phyloP scores from a whole-genome alignment of 1,284 basidiomycete genomes.

The Puccinia horiana region DNA sequence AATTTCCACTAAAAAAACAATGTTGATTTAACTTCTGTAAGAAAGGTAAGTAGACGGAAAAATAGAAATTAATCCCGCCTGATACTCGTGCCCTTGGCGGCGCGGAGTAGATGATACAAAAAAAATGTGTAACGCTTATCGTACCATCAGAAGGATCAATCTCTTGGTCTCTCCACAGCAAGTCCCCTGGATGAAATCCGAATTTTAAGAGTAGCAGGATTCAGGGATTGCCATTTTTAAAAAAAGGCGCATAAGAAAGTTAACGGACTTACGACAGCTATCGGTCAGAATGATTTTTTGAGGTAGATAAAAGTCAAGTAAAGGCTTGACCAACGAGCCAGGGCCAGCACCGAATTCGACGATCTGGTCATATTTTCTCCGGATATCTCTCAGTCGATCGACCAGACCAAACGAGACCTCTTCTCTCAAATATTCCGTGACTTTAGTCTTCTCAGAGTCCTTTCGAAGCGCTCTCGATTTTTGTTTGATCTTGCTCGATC shows the following conservation, averaged over 20 bases:
- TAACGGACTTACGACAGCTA: not conserved
- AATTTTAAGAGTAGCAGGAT: constrained; percentile 43
- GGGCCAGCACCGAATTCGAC: constrained; percentile 58
- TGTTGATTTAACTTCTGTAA: constrained; percentile 34
- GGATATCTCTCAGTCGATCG: constrained; percentile 55
- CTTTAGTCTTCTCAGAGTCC: constrained; percentile 67
- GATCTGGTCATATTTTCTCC: constrained; percentile 55
- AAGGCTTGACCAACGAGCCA: constrained; percentile 53
- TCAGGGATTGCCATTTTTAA: constrained; percentile 53
- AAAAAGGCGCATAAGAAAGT: constrained; percentile 50
- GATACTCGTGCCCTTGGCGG: not conserved
- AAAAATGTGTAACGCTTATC: not conserved
- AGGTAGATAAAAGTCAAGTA: constrained; percentile 40
- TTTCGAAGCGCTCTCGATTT: constrained; percentile 72
- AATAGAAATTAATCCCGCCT: not conserved
- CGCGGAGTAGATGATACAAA: not conserved
- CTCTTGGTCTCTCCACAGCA: constrained; percentile 48
- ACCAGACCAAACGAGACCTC: constrained; percentile 66
- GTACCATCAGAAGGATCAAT: constrained; percentile 1
- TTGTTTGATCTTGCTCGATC: constrained; percentile 77
- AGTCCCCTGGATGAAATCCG: constrained; percentile 5
- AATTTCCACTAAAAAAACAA: constrained; percentile 65
- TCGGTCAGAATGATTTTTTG: constrained; percentile 19
- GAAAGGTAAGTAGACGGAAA: constrained; percentile 13
- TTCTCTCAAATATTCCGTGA: constrained; percentile 87